Evolutionary conservation across 2,329 filamentous ascomycete genomes (phyloP), one percentile per base, ranked within the genome.

Genomic region (Dactylellina drechsleri): DNA sequence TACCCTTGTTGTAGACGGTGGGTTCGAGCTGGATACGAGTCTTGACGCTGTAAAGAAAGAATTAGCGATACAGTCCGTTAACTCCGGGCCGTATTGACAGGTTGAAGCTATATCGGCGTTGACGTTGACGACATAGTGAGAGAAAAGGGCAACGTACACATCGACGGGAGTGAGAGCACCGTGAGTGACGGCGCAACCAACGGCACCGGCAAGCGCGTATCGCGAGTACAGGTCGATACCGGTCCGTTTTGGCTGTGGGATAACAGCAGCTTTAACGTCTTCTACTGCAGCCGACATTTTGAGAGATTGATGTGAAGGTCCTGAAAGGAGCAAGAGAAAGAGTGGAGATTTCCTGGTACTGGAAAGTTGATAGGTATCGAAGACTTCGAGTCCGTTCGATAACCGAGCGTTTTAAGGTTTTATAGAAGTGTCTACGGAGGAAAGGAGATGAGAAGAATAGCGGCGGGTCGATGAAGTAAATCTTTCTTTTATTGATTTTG

Each of bases 141-240:
- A 18, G 16, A 66, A 57, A 57, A 20, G 16, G 15, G 65, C 68
- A 76, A 92, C 94, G 85, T 95, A 98, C 94, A 99, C 95, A 91
- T 99, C 95, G 84, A 99, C 93, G 82, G 95, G 95, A 80, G 95
- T 99, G 81, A 98, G 90, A 82, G 88, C 91, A 84, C 94, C 95
- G 89, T 99, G 95, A 82, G 95, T 99, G 85, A 98, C 86, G 81
- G 93, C 95, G 85, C 95, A 99, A 90, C 95, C 97, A 87, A 98
- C 86, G 81, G 95, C 95, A 85, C 95, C 95, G 81, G 95, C 93
- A 81, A 99, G 91, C 85, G 95, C 94, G 86, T 97, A 97, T 85
- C 92, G 89, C 81, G 92, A 92, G 90, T 98, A 98, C 81, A 99
- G 92, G 76, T 83, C 85, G 79, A 93, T 56, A 77, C 89, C 88